Conservation (phyloP, 139 green algal species). For the Micractinium sp. region DNA sequence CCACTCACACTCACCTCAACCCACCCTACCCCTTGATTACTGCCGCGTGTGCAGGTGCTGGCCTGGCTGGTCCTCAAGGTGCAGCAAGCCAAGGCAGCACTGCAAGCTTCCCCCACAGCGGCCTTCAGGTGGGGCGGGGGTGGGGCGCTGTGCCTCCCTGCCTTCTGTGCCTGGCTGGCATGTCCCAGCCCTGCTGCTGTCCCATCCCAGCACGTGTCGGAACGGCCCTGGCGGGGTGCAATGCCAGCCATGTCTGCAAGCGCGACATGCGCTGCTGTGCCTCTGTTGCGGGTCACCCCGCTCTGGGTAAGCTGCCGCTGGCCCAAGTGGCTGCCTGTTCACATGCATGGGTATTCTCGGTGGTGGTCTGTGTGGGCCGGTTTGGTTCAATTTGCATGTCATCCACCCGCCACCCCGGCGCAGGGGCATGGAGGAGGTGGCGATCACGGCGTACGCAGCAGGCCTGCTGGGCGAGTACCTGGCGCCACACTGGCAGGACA, state of each 20-base stretch:
- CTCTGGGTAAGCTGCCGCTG: no score
- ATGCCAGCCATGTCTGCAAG: no score
- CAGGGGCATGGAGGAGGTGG: conserved; percentile 44
- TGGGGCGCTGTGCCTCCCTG: no score
- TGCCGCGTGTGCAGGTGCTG: conserved; percentile 6
- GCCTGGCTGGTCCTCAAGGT: conserved; percentile 52
- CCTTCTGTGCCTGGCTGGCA: no score
- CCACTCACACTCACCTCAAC: neutral
- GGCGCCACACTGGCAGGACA: conserved; percentile 30
- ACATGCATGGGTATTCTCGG: no score
- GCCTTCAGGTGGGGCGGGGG: conserved; percentile 5
- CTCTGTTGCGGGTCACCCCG: no score
- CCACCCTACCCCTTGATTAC: no score
- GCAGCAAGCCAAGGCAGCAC: neutral
- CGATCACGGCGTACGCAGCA: conserved; percentile 44
- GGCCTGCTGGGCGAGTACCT: conserved; percentile 58
- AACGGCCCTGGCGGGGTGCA: no score
- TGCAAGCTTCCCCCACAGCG: conserved; percentile 21
- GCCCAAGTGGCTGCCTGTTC: no score
- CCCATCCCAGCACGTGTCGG: no score
- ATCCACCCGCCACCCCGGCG: neutral
- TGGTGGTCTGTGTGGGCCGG: no score
- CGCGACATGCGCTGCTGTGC: neutral
- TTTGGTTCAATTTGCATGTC: neutral
- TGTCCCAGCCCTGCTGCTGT: no score